These are phyloP conservation scores for Beauveria varroae DNA, from an alignment of 2,329 filamentous ascomycete genomes.

Conservation along the genomic window DNA sequence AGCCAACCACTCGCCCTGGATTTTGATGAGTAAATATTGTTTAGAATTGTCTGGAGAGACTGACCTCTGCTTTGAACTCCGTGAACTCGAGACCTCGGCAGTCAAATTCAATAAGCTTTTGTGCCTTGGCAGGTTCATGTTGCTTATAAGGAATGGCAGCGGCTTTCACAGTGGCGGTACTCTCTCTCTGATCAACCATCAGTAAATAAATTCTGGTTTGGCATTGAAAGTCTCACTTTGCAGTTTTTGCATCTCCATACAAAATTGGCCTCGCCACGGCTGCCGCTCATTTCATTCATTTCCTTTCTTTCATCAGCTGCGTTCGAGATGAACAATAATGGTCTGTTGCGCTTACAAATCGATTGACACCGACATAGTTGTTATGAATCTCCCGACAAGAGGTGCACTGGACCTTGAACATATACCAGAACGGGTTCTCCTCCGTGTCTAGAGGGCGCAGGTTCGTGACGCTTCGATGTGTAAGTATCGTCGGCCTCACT, in stretches of 20 bases:
- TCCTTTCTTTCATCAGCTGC: constrained; percentile 49
- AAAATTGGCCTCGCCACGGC: constrained; percentile 93
- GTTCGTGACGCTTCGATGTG: constrained; percentile 66
- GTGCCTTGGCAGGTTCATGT: constrained; percentile 61
- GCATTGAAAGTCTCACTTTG: constrained; percentile 52
- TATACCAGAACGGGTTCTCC: constrained; percentile 87
- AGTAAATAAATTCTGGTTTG: not conserved
- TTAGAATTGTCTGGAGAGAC: constrained; percentile 10
- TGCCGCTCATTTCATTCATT: constrained; percentile 82
- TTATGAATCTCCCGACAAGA: constrained; percentile 87
- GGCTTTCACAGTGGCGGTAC: constrained; percentile 75
- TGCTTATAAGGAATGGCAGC: constrained; percentile 66
- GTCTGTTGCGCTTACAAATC: constrained; percentile 59
- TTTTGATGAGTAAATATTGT: constrained; percentile 3
- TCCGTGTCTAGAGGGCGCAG: constrained; percentile 76
- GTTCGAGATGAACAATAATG: not conserved
- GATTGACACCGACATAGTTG: constrained; percentile 78
- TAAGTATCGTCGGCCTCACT: constrained; percentile 2
- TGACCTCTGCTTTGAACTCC: constrained; percentile 82
- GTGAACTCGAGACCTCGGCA: constrained; percentile 89
- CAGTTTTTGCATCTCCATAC: constrained; percentile 99
- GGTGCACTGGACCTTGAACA: constrained; percentile 97
- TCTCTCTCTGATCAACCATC: constrained; percentile 54
- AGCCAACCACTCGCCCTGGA: constrained; percentile 80
- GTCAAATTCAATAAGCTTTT: constrained; percentile 84